These are phyloP conservation scores for Sphagnum magellanicum DNA, from an alignment of 228 moss, liverwort and hornwort species.

Conservation along the genomic window DNA sequence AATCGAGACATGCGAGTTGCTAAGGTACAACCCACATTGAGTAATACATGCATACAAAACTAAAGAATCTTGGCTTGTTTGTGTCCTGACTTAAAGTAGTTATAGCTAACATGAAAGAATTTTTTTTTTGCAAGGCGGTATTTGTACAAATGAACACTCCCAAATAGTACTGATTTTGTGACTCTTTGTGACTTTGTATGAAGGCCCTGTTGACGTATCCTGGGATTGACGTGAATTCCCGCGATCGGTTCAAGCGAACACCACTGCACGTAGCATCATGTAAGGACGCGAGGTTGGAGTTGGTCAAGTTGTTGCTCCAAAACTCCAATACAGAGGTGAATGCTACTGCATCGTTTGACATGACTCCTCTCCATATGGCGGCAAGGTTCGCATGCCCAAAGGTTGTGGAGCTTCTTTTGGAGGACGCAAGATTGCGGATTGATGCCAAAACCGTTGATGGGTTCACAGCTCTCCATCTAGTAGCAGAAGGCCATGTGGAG, in stretches of 20 bases:
- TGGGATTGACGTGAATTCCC: conserved; percentile 31
- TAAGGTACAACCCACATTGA: no score
- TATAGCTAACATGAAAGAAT: no score
- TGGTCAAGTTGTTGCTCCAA: conserved; percentile 29
- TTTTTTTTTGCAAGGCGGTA: no score
- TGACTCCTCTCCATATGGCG: conserved; percentile 37
- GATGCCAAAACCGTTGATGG: conserved; percentile 29
- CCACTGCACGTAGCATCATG: no score
- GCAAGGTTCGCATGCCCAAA: conserved; percentile 27
- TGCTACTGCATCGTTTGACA: conserved; percentile 25
- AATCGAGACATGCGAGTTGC: no score
- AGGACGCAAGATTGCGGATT: conserved; percentile 18
- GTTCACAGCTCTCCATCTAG: conserved; percentile 38
- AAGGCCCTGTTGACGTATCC: conserved; percentile 29
- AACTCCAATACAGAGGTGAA: conserved; percentile 25
- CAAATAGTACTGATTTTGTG: no score
- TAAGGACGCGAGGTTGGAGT: conserved; percentile 8
- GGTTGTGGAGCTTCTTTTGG: conserved; percentile 28
- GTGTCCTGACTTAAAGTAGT: no score
- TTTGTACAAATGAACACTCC: no score
- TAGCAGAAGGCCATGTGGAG: conserved; percentile 21
- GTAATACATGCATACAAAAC: no score
- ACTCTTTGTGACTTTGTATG: no score
- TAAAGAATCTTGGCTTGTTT: no score
- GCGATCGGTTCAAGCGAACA: conserved; percentile 12